Percentiles rank a stretch among this genome's conserved stretches.
Conservation (phyloP, 1,284 basidiomycete genomes). For the Ceratobasidium sp. region DNA sequence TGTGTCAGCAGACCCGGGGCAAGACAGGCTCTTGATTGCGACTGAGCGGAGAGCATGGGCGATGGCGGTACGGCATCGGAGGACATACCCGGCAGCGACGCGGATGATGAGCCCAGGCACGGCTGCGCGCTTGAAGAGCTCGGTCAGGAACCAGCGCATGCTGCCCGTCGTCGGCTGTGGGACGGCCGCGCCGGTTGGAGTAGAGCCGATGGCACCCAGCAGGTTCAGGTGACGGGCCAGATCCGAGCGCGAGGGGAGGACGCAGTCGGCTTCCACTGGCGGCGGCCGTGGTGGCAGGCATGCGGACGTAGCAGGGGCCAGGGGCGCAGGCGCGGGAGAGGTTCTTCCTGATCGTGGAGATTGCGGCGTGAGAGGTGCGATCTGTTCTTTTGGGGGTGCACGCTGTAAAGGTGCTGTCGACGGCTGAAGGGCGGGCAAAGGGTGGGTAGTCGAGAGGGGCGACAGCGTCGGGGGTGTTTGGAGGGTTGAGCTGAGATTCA, state of each 20-base stretch:
- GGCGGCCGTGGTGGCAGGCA: conserved; percentile 12
- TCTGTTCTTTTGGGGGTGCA: conserved; percentile 23
- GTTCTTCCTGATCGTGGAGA: conserved; percentile 16
- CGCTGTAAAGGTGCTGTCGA: neutral
- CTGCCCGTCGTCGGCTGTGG: conserved; percentile 14
- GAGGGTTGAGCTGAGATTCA: neutral
- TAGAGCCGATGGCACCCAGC: conserved; percentile 22
- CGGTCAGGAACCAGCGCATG: conserved; percentile 43
- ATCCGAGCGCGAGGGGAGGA: conserved; percentile 21
- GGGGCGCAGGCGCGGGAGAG: neutral
- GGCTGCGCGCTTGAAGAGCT: conserved; percentile 42
- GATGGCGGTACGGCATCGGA: conserved; percentile 34
- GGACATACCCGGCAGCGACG: conserved; percentile 39
- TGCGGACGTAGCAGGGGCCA: conserved; percentile 12
- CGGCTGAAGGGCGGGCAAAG: neutral
- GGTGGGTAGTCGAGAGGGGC: neutral
- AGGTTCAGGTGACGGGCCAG: conserved; percentile 34
- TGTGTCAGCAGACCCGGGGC: neutral
- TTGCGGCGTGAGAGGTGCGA: conserved; percentile 40
- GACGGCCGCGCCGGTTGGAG: neutral
- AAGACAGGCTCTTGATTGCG: conserved; percentile 22
- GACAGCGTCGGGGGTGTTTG: neutral
- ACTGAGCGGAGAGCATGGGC: conserved; percentile 21
- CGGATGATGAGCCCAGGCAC: conserved; percentile 40
- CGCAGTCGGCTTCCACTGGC: neutral